Conservation (phyloP, 78 protist genomes). For the Emiliania huxleyi region DNA sequence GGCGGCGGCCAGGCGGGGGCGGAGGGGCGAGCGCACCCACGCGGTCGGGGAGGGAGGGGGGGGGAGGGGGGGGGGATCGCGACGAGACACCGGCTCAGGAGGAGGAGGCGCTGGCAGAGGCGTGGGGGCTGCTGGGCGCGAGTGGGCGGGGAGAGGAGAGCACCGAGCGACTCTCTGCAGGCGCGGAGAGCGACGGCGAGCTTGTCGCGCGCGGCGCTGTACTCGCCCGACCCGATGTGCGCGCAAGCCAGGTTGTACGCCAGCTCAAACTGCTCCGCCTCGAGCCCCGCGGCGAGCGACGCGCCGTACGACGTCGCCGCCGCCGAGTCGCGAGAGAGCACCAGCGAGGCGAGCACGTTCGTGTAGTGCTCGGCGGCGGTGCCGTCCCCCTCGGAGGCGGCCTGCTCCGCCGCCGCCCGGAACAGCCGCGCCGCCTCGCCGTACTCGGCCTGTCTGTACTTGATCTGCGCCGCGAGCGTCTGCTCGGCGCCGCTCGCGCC, state of each 20-base stretch:
- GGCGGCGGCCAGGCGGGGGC: no score
- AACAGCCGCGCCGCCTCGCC: not conserved
- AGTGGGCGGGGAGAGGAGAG: no score
- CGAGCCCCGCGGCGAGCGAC: not conserved
- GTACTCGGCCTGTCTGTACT: not conserved
- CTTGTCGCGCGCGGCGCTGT: not conserved
- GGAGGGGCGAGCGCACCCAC: no score
- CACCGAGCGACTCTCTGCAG: not conserved
- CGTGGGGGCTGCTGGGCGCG: no score
- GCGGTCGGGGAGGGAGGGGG: no score
- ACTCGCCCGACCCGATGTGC: not conserved
- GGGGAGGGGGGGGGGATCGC: no score
- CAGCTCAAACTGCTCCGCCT: not conserved
- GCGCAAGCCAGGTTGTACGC: slow-evolving; percentile 5
- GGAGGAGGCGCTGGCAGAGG: no score
- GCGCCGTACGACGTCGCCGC: not conserved
- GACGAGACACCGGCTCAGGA: no score
- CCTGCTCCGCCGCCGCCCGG: not conserved
- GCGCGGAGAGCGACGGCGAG: not conserved
- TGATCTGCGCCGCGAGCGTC: not conserved
- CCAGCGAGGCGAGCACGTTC: not conserved
- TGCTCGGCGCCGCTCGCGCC: not conserved
- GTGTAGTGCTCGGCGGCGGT: not conserved
- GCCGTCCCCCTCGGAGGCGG: not conserved
- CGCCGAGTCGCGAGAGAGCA: no score